Evolutionary conservation across 306 rosid genomes (phyloP).

Genomic region (Luffa aegyptiaca): DNA sequence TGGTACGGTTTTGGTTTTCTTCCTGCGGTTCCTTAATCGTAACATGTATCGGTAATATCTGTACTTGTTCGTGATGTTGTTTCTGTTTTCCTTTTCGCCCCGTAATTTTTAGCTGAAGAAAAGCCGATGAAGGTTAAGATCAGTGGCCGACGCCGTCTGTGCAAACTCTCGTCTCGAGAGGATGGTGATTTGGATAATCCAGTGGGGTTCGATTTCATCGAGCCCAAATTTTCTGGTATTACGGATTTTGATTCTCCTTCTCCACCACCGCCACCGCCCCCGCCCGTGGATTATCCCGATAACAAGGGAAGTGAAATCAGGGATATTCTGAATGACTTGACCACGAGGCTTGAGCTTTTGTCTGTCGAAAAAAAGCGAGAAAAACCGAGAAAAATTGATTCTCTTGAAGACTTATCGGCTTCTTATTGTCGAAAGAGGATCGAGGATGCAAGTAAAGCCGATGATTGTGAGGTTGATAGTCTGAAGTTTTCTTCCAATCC

Average conservation of each 20-base stretch:
- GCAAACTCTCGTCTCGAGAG: slow-evolving; percentile 39
- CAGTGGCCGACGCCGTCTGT: slow-evolving; percentile 71
- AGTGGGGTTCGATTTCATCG: slow-evolving; percentile 16
- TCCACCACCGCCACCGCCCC: slow-evolving; percentile 12
- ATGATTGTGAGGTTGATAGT: slow-evolving; percentile 38
- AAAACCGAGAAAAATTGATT: slow-evolving; percentile 7
- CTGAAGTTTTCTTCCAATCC: slow-evolving; percentile 43
- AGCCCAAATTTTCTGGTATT: slow-evolving; percentile 22
- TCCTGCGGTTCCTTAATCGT: background rate
- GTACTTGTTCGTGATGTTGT: background rate
- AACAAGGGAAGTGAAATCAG: slow-evolving; percentile 52
- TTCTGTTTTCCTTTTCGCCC: no score
- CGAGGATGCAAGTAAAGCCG: slow-evolving; percentile 20
- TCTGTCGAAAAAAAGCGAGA: slow-evolving; percentile 51
- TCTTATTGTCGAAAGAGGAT: slow-evolving; percentile 11
- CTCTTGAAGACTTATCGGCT: slow-evolving; percentile 14
- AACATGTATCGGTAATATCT: background rate
- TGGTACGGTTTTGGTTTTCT: background rate
- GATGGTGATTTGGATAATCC: slow-evolving; percentile 11
- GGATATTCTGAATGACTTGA: slow-evolving; percentile 66
- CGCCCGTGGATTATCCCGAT: slow-evolving; percentile 12
- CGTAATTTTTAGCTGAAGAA: slow-evolving; percentile 24
- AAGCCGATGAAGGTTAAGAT: slow-evolving; percentile 48
- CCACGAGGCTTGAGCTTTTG: slow-evolving; percentile 54
- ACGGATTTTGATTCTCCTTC: slow-evolving; percentile 50